phyloP scores from a whole-genome alignment of 306 rosid species.

The Dryas alaskensis region DNA sequence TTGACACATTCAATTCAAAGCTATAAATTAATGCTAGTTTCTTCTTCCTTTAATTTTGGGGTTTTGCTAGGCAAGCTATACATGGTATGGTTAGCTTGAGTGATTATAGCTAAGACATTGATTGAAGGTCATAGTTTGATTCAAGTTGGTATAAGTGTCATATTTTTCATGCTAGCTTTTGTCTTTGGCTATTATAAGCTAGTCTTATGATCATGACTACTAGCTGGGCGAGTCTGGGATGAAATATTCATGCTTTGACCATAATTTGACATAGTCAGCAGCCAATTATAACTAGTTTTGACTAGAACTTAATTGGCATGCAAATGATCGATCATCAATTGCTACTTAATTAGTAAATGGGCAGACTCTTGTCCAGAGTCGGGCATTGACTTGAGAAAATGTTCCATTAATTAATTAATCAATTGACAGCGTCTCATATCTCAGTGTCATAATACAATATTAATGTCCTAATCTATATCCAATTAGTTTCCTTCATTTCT shows the following conservation, averaged over 20 bases:
- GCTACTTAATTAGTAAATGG: conserved; percentile 1
- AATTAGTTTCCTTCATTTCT: no score
- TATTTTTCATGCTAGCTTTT: neutral
- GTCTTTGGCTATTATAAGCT: neutral
- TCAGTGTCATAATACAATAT: no score
- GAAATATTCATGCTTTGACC: conserved; percentile 5
- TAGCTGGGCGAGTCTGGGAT: no score
- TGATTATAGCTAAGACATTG: neutral
- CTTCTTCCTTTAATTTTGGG: neutral
- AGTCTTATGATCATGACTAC: no score
- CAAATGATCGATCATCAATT: neutral
- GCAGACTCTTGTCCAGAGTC: neutral
- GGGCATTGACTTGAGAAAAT: neutral
- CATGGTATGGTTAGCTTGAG: neutral
- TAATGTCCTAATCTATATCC: no score
- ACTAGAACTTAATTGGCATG: neutral
- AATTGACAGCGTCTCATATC: no score
- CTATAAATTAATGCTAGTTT: neutral
- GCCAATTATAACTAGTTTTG: neutral
- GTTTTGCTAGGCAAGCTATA: neutral
- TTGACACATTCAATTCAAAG: conserved; percentile 1
- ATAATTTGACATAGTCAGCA: conserved; percentile 18
- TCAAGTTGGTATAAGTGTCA: neutral
- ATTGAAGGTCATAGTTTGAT: neutral
- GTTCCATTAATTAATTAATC: neutral